Evolutionary conservation across 495 filamentous ascomycete species (phyloP).

Genomic region (Neurospora hispaniola): DNA sequence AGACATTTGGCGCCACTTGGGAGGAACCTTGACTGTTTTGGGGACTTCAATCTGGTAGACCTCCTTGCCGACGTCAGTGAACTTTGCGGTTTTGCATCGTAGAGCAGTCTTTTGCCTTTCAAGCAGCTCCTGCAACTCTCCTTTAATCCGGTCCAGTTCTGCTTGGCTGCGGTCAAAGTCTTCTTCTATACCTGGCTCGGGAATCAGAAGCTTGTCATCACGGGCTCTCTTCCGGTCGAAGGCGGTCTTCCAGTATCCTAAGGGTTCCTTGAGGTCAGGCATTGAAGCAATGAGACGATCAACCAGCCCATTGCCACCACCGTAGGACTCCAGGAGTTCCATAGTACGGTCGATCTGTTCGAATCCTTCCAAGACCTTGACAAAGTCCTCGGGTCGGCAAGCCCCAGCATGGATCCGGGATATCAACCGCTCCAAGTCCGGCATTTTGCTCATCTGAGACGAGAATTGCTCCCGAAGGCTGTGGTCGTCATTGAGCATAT

Average conservation of each 20-base stretch:
- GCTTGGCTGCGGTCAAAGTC: slow-evolving; percentile 88
- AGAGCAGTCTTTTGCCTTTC: slow-evolving; percentile 60
- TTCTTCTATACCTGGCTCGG: slow-evolving; percentile 78
- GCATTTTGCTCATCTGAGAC: slow-evolving; percentile 75
- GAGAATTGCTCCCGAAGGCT: slow-evolving; percentile 73
- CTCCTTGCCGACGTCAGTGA: slow-evolving; percentile 88
- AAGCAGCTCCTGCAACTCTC: slow-evolving; percentile 59
- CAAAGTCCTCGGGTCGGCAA: slow-evolving; percentile 83
- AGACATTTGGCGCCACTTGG: slow-evolving; percentile 92
- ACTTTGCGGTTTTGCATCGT: slow-evolving; percentile 58
- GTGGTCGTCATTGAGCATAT: slow-evolving; percentile 75
- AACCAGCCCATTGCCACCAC: slow-evolving; percentile 67
- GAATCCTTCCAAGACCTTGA: slow-evolving; percentile 90
- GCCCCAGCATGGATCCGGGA: slow-evolving; percentile 87
- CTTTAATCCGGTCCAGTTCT: slow-evolving; percentile 57
- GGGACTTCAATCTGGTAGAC: slow-evolving; percentile 94
- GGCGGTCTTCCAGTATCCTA: slow-evolving; percentile 82
- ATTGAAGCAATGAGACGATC: slow-evolving; percentile 72
- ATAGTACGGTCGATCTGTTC: slow-evolving; percentile 94
- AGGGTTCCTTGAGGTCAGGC: slow-evolving; percentile 65
- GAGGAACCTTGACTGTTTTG: slow-evolving; percentile 75
- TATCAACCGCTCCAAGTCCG: slow-evolving; percentile 88
- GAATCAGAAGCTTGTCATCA: slow-evolving; percentile 62
- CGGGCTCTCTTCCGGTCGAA: slow-evolving; percentile 79
- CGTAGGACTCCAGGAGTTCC: slow-evolving; percentile 57